Conservation (phyloP, 768 basidiomycete species). For the Leccinum imitatum region DNA sequence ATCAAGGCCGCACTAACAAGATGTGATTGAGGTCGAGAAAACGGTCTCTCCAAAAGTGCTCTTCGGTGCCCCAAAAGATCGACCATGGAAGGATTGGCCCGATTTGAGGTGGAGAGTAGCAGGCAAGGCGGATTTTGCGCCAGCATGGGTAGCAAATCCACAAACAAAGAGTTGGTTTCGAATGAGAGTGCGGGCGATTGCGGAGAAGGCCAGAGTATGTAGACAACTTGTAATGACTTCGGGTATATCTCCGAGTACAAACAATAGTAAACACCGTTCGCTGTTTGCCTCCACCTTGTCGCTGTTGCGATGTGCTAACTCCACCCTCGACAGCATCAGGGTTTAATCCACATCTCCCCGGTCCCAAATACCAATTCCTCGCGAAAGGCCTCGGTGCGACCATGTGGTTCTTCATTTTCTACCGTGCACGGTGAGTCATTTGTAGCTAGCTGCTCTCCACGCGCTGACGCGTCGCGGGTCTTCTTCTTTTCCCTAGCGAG, state of each 20-base stretch:
- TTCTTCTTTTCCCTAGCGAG: constrained; percentile 45
- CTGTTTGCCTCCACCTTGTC: too few relatives aligned
- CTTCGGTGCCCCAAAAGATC: constrained; percentile 83
- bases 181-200: constrained; percentile 50
- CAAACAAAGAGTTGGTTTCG: constrained; percentile 52
- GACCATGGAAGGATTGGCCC: constrained; percentile 89
- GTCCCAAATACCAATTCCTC: constrained; percentile 71
- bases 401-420: constrained; percentile 99
- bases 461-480: constrained; percentile 1
- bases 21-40: constrained; percentile 98
- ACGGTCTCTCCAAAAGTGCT: constrained; percentile 96
- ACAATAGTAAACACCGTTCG: too few relatives aligned
- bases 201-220: too few relatives aligned
- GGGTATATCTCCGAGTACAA: too few relatives aligned
- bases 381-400: constrained; percentile 85
- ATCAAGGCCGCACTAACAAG: constrained; percentile 57
- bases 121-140: constrained; percentile 50
- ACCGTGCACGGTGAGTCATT: constrained; percentile 76
- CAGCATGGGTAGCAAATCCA: constrained; percentile 67
- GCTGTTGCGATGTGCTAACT: constrained; percentile 7
- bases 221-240: too few relatives aligned
- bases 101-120: constrained; percentile 91
- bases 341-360: constrained; percentile 87
- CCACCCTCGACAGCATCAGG: constrained; percentile 52
- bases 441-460: neutral